Conservation (phyloP, 495 filamentous ascomycete genomes). For the Xylaria bambusicola region DNA sequence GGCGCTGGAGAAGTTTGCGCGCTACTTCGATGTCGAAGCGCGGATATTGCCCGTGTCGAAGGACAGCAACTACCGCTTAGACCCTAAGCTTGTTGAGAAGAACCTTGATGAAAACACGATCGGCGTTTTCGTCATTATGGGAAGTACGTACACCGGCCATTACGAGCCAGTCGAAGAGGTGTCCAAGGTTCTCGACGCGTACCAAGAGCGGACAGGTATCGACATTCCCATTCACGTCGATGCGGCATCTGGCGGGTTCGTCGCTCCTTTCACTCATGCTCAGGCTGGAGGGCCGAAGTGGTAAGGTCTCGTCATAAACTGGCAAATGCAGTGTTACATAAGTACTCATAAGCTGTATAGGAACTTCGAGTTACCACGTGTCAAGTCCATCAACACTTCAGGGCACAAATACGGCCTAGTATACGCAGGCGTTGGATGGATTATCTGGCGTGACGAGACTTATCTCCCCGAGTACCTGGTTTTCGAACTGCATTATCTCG, state of each 20-base stretch:
- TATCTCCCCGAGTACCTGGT: constrained; percentile 70
- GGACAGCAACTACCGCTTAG: constrained; percentile 63
- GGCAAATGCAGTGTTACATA: background rate
- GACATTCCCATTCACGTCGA: constrained; percentile 79
- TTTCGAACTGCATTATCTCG: constrained; percentile 75
- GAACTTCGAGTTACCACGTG: constrained; percentile 70
- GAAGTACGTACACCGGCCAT: constrained; percentile 75
- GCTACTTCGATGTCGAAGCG: constrained; percentile 79
- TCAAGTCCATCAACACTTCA: constrained; percentile 73
- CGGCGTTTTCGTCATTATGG: constrained; percentile 74
- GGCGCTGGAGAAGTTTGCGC: constrained; percentile 70
- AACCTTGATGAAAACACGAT: constrained; percentile 80
- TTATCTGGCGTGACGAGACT: constrained; percentile 70
- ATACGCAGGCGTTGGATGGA: constrained; percentile 74
- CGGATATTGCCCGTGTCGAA: constrained; percentile 68
- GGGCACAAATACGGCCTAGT: constrained; percentile 77
- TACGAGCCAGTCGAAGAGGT: constrained; percentile 75
- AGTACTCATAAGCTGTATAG: constrained; percentile 33
- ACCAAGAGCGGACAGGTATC: constrained; percentile 60
- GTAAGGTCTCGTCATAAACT: constrained; percentile 31
- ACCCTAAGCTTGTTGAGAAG: constrained; percentile 62
- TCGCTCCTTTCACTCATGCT: constrained; percentile 70
- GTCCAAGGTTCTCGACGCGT: constrained; percentile 65
- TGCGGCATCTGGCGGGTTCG: constrained; percentile 70
- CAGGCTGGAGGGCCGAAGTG: constrained; percentile 62